Conservation (phyloP, 345 rosid genomes). For the Punica granatum region DNA sequence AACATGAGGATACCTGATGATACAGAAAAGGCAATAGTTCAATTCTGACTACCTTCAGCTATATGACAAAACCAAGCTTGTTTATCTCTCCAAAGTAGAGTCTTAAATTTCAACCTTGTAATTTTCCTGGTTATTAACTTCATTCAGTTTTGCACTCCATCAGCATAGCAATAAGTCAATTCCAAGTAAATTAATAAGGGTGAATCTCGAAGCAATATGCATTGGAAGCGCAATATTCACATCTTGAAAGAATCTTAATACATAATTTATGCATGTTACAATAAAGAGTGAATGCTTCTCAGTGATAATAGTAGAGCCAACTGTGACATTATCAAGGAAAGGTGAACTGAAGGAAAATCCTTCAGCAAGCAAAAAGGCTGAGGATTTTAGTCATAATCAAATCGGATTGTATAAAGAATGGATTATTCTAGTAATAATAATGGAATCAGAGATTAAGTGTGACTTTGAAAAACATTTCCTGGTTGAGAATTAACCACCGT, state of each 20-base stretch:
- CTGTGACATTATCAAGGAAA: neutral
- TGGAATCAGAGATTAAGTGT: no score
- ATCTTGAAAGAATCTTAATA: neutral
- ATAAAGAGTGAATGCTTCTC: neutral
- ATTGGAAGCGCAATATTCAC: no score
- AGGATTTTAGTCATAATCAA: neutral
- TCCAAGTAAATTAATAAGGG: neutral
- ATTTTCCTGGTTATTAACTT: neutral
- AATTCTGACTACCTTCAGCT: neutral
- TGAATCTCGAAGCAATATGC: no score
- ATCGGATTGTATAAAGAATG: neutral
- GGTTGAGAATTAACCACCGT: no score
- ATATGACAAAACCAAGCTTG: neutral
- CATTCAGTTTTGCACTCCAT: neutral
- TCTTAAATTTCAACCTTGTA: neutral
- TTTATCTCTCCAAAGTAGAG: neutral
- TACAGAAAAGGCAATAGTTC: conserved; percentile 17
- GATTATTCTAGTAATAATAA: no score
- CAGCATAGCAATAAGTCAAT: neutral
- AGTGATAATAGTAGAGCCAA: neutral
- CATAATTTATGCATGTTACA: neutral
- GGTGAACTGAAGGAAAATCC: neutral
- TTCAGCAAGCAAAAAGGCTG: neutral
- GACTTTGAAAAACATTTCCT: neutral
- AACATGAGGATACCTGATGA: conserved; percentile 72